Percentiles rank a stretch among this genome's conserved stretches.
These are phyloP conservation scores for Heimioporus sp. DNA, from an alignment of 768 basidiomycete species.

Conservation along the genomic window DNA sequence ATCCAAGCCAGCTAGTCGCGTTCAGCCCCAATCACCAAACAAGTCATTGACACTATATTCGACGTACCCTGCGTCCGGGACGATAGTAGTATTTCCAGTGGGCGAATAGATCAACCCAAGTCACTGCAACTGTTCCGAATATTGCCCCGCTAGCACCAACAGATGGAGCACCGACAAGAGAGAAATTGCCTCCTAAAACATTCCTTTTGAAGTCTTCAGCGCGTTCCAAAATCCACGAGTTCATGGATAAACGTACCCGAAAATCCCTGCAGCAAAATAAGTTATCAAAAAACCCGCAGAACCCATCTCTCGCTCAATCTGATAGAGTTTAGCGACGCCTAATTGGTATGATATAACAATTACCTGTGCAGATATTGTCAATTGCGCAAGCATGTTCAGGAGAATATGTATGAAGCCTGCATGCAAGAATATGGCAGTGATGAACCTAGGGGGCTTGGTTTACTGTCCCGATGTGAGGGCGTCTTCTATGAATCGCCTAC, in stretches of 20 bases:
- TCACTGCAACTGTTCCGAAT: conserved; percentile 81
- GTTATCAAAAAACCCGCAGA: conserved; percentile 80
- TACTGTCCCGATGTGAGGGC: conserved; percentile 48
- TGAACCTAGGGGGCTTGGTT: conserved; percentile 52
- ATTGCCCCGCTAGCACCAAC: conserved; percentile 93
- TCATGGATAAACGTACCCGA: conserved; percentile 54
- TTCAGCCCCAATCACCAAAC: background rate
- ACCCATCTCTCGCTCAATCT: conserved; percentile 93
- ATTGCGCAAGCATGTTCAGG: conserved; percentile 88
- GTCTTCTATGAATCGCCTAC: conserved; percentile 27
- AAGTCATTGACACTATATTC: background rate
- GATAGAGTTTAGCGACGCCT: conserved; percentile 2
- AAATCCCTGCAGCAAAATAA: conserved; percentile 90
- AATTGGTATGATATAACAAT: background rate
- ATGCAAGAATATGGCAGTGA: conserved; percentile 88
- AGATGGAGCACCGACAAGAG: conserved; percentile 83
- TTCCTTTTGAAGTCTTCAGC: conserved; percentile 50
- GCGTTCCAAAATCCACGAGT: background rate
- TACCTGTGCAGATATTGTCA: conserved; percentile 77
- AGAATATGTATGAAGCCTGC: conserved; percentile 93
- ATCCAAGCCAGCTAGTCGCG: conserved; percentile 69
- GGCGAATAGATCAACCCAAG: conserved; percentile 86
- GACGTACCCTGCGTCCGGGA: conserved; percentile 70
- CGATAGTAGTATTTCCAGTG: conserved; percentile 90
- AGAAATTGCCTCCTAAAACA: conserved; percentile 90